phyloP scores from a whole-genome alignment of 331 rosid species.

The Arachis monticola region DNA sequence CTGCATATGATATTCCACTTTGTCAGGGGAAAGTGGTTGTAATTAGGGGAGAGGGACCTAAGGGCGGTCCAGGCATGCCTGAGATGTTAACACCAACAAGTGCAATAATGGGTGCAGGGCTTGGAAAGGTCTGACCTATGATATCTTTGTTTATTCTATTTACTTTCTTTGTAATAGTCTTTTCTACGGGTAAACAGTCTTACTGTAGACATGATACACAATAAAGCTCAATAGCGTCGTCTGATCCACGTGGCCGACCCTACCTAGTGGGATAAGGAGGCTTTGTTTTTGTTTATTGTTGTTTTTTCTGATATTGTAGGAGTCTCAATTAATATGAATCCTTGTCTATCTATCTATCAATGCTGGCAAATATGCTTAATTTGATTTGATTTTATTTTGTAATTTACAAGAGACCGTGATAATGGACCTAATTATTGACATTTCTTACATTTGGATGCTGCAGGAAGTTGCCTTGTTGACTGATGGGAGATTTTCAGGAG shows the following conservation, averaged over 20 bases:
- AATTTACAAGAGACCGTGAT: background rate
- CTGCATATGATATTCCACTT: conserved; percentile 29
- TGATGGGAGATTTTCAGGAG: conserved; percentile 97
- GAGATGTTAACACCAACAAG: conserved; percentile 98
- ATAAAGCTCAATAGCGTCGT: too few relatives aligned
- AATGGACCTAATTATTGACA: conserved; percentile 5
- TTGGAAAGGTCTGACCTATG: conserved; percentile 70
- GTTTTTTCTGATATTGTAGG: background rate
- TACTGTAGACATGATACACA: too few relatives aligned
- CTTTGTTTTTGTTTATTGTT: conserved; percentile 4
- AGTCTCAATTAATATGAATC: background rate
- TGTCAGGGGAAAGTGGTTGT: conserved; percentile 82
- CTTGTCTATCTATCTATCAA: background rate
- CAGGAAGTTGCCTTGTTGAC: conserved; percentile 97
- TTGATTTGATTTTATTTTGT: background rate
- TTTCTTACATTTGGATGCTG: conserved; percentile 34
- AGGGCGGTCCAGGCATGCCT: conserved; percentile 99
- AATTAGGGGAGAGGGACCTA: conserved; percentile 97
- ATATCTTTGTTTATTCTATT: conserved; percentile 30
- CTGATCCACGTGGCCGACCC: too few relatives aligned
- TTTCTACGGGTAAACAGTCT: too few relatives aligned
- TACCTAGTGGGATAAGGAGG: too few relatives aligned
- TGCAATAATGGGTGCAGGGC: conserved; percentile 99
- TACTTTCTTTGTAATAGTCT: conserved; percentile 21
- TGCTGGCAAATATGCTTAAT: background rate